Evolutionary conservation across 2,329 filamentous ascomycete species (phyloP), one percentile per base, ranked within the genome.

Genomic region (Zymoseptoria crescenta): DNA sequence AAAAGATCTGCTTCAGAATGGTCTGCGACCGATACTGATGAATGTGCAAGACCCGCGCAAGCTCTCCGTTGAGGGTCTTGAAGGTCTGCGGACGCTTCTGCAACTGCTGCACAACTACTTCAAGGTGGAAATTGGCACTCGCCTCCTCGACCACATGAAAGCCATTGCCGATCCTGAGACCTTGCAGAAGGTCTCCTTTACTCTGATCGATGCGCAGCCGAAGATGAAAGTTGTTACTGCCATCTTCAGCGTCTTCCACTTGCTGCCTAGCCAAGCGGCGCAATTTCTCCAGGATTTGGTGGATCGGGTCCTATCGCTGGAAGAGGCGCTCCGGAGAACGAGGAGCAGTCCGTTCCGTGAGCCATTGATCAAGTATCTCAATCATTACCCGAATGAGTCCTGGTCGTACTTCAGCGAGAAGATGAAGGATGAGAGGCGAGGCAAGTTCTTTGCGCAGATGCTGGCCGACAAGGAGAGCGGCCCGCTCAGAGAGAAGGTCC

Each of bases 31-130:
- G 0, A 96, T 99, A n/a, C 77, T 99, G 41, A 92, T 96, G 71
- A 99, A 96, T 70, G 82, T 99, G 2, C 93, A 96, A 65, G 94
- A 99, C 70, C 89, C 93, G 0, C 91, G 96, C 72, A 87, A 93
- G 59, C 79, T 99, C 20, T 96, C 86, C 20, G 89, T 93, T 0
- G 88, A 92, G 67, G 92, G 92, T 2, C 79, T 99, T 4, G 92
- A 97, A 71, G 96, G 96, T 27, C 79, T 99, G 30, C 92, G 92
- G 19, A 86, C 93, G 48, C 80, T 99, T 1, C 76, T 99, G 61
- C 93, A 94, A 64, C 80, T 99, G 1, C 79, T 99, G 19, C 99
- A 93, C 0, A 97, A 94, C 60, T 99, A 99, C 73, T 99, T 99
- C 76, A 99, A 99, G 75, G 92, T 97, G 0, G 94, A 99, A 72